Percentiles rank a stretch among this genome's conserved stretches.
phyloP scores from a whole-genome alignment of 345 rosid species.

The Hypericum androsaemum region DNA sequence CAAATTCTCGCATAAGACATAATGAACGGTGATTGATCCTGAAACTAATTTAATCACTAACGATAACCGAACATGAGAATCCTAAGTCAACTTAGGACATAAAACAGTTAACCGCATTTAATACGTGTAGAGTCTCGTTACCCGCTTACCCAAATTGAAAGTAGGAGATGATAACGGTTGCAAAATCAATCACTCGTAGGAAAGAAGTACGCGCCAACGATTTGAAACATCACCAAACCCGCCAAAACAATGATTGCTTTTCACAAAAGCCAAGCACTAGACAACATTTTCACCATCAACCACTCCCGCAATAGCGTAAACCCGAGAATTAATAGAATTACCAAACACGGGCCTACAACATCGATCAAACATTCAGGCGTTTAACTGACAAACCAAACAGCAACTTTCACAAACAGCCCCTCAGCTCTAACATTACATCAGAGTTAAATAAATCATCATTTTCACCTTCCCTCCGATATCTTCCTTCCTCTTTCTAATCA shows the following conservation, averaged over 20 bases:
- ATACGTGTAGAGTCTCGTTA: background rate
- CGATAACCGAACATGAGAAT: no score
- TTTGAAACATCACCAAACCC: slow-evolving; percentile 22
- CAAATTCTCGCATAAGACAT: background rate
- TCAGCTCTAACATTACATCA: no score
- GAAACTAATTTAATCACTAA: no score
- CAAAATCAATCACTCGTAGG: slow-evolving; percentile 10
- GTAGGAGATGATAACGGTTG: background rate
- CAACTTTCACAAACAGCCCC: no score
- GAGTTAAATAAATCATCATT: no score
- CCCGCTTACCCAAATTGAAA: background rate
- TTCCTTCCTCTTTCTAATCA: no score
- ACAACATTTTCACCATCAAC: slow-evolving; percentile 12
- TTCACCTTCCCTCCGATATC: no score
- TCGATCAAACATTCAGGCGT: no score
- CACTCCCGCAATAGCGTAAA: no score
- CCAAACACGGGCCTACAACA: background rate
- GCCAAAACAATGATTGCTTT: slow-evolving; percentile 8
- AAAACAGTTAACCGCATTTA: background rate
- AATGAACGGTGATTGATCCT: background rate
- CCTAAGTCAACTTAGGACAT: no score
- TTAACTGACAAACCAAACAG: no score
- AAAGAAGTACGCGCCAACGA: slow-evolving; percentile 13
- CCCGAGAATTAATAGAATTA: background rate
- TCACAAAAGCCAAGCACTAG: slow-evolving; percentile 15